Evolutionary conservation across 2,329 filamentous ascomycete species (phyloP).

Genomic region (Podosphaera leucotricha): DNA sequence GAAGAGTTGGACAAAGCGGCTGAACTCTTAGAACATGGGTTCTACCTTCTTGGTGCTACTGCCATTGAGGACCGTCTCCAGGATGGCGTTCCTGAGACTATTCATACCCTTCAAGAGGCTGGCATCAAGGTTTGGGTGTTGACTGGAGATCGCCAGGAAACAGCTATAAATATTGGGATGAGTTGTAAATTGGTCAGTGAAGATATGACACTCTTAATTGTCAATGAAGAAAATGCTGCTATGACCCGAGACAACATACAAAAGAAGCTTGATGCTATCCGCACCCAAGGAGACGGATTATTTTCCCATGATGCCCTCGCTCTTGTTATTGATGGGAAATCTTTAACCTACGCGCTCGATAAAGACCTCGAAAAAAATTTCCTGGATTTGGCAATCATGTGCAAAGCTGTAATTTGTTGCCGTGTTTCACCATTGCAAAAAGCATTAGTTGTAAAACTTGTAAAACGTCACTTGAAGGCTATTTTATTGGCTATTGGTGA

Average conservation of each 20-base stretch:
- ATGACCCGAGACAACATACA: constrained; percentile 71
- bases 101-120: constrained; percentile 85
- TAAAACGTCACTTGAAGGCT: constrained; percentile 73
- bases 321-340: constrained; percentile 88
- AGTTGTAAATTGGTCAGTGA: constrained; percentile 96
- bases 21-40: constrained; percentile 81
- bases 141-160: constrained; percentile 93
- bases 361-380: constrained; percentile 86
- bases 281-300: constrained; percentile 52
- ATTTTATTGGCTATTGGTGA: constrained; percentile 92
- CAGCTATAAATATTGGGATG: constrained; percentile 99
- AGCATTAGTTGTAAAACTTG: constrained; percentile 89
- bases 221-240: constrained; percentile 67
- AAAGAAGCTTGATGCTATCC: constrained; percentile 83
- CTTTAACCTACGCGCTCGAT: constrained; percentile 77
- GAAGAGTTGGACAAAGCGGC: constrained; percentile 94
- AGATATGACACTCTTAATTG: constrained; percentile 91
- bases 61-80: constrained; percentile 94
- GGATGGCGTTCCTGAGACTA: constrained; percentile 93
- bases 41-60: constrained; percentile 78
- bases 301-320: constrained; percentile 72
- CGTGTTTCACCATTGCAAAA: constrained; percentile 95
- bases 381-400: constrained; percentile 77
- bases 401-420: constrained; percentile 96
- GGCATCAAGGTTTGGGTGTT: constrained; percentile 98